Base-by-base conservation (phyloP, 208 protist genomes). In the Acanthamoeba castellanii region DNA sequence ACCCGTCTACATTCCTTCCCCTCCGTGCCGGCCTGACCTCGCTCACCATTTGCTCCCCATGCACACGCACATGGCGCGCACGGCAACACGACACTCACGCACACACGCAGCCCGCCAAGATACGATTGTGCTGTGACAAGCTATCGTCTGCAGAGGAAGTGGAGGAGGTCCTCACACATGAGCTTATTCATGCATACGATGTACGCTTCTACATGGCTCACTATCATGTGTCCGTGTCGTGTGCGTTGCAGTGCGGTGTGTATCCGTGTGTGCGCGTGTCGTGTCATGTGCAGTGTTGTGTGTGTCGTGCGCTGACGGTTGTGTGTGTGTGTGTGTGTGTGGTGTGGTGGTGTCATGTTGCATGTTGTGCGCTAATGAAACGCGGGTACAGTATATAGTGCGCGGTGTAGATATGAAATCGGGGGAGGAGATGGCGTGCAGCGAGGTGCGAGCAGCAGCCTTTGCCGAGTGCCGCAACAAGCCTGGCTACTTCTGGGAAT, bases 391-490 rank as follows among this genome's bases (percentile, higher is more conserved):
- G 76, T 85, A 85, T 32, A 57, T 50, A 25, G 76, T 85, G 47
- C 34, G 76, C 1, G 76, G 76, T 50, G 76, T 85, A 57, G 76
- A 85, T 57, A 85, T 85, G 34, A 85, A 57, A 27, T 85, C 76
- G 47, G 42, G 25, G 25, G 76, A 85, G 47, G 76, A 85, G 76
- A 50, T 85, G 76, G 76, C 76, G 18, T 85, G 76, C 45, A 85
- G 76, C 47, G 76, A 85, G 76, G 76, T 85, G 9, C 76, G 76
- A 34, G 76, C 76, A 11, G 76, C 76, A 1, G 25, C 45, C 76
- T 85, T 85, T 57, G 76, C 76, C 37, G 76, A 85, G 47, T 85
- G 76, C 76, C 76, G 76, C 20, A 85, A 85, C 76, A 85, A 85
- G 45, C 76, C 76, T 20, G 76, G 76, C 45, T 85, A 85, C 76